Evolutionary conservation across 2,329 filamentous ascomycete genomes (phyloP).

Genomic region (Fusarium oligoseptatum): DNA sequence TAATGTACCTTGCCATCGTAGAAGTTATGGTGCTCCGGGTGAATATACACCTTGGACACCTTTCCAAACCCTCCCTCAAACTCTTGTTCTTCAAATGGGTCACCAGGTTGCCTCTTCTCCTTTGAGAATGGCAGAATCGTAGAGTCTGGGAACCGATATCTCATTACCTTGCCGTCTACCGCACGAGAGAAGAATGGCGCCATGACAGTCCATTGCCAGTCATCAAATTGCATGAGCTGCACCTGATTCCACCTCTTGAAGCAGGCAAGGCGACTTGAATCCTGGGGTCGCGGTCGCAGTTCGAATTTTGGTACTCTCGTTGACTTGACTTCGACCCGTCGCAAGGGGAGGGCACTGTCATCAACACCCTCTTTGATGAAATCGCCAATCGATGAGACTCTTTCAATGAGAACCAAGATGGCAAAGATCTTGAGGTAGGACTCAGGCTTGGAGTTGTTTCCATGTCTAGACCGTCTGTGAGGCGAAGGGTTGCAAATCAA

Average conservation of each 20-base stretch:
- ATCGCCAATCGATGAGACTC: not conserved
- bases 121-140: not conserved
- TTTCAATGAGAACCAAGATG: slow-evolving; percentile 6
- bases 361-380: slow-evolving; percentile 3
- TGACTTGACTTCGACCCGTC: not conserved
- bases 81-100: not conserved
- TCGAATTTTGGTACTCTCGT: not conserved
- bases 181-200: slow-evolving; percentile 13
- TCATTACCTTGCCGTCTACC: not conserved
- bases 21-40: slow-evolving; percentile 6
- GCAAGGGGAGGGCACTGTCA: not conserved
- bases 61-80: slow-evolving; percentile 9
- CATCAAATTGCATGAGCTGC: slow-evolving; percentile 4
- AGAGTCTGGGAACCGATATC: not conserved
- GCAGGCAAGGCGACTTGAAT: not conserved
- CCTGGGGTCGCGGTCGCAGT: not conserved
- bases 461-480: not conserved
- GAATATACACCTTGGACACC: slow-evolving; percentile 10
- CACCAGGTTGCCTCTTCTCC: not conserved
- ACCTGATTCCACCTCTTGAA: not conserved
- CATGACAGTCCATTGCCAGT: slow-evolving; percentile 18
- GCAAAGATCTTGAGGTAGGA: slow-evolving; percentile 6
- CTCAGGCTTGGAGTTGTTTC: not conserved
- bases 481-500: not conserved
- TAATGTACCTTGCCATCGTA: not conserved